Evolutionary conservation across 1,284 basidiomycete species (phyloP), one percentile per base, ranked within the genome.

Genomic region (Rugosomyces carneus): DNA sequence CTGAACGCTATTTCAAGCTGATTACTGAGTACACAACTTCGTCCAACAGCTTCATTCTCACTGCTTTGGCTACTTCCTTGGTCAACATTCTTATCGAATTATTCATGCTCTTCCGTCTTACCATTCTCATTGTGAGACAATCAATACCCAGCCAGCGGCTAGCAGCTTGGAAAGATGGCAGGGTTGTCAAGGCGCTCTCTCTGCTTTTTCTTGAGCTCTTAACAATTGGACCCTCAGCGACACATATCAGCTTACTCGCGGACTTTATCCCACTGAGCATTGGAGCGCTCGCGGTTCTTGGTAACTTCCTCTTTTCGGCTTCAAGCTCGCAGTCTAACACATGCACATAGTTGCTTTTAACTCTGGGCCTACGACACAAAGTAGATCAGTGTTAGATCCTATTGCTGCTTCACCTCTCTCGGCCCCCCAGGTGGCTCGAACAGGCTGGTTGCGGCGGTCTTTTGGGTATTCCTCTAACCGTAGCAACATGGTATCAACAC

Each of bases 231-330:
- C 73, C 76, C 13, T 62, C 62, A 20, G 63, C 67, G 1, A 59
- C 63, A 2, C 53, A 57, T 29, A 69, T 68, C 16, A 70, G 61
- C 37, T 54, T 68, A 7, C 44, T 76, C 3, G 72, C 65, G 0
- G 69, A 77, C 38, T 72, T 72, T 45, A 54, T 78, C 18, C 74
- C 75, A 0, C 70, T 72, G 45, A 70, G 71, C 48, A 52, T 78
- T n/a, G 73, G 70, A 13, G 62, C 71, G 4, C 48, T 78, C 11
- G 47, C 70, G 16, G 73, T 79, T n/a, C 60, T 79, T 37, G 55
- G 66, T 67, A 50, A 52, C 55, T 11, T 16, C 2, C 7, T 36
- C 9, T 24, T 13, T 8, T 36, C 8, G 7, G 9, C 15, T 10
- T 18, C 26, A 11, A 15, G n/a, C 15, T 32, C 13, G 39, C 19